phyloP scores from a whole-genome alignment of 257 asterid species.

The Salvia miltiorrhiza region DNA sequence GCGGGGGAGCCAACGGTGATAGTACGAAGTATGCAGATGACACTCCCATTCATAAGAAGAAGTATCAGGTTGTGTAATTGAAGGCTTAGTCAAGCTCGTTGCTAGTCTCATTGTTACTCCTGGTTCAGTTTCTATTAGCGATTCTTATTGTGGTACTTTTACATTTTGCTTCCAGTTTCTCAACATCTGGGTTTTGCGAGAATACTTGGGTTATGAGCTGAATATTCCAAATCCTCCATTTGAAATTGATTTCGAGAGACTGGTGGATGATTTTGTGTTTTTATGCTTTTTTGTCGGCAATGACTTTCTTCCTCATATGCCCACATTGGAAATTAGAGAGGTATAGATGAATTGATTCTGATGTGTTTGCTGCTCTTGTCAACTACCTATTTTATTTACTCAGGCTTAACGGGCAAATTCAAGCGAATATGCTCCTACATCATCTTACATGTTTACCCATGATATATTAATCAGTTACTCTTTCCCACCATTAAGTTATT shows the following conservation, averaged over 20 bases:
- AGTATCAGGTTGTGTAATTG: constrained; percentile 70
- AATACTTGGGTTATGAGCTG: constrained; percentile 83
- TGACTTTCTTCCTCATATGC: constrained; percentile 99
- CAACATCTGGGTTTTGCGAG: constrained; percentile 87
- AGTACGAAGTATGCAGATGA: constrained; percentile 47
- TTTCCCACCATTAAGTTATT: constrained; percentile 4
- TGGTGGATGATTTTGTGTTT: constrained; percentile 96
- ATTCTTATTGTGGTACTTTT: constrained; percentile 24
- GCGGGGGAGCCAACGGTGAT: constrained; percentile 38
- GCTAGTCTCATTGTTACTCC: neutral
- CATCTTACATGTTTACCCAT: neutral
- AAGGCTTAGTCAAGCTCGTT: constrained; percentile 5
- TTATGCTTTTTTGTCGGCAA: constrained; percentile 95
- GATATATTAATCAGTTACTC: neutral
- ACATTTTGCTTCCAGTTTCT: constrained; percentile 58
- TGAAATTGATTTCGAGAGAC: constrained; percentile 77
- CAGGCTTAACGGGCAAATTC: constrained; percentile 5
- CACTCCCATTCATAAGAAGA: constrained; percentile 71
- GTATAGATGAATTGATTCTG: constrained; percentile 36
- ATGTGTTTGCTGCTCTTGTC: neutral
- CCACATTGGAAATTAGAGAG: constrained; percentile 97
- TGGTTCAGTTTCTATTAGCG: constrained; percentile 7
- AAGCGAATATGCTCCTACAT: constrained; percentile 6
- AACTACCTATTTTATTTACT: neutral
- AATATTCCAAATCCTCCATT: constrained; percentile 68